Conservation (phyloP, 352 stramenopile species). For the Thalassiosira hispida region DNA sequence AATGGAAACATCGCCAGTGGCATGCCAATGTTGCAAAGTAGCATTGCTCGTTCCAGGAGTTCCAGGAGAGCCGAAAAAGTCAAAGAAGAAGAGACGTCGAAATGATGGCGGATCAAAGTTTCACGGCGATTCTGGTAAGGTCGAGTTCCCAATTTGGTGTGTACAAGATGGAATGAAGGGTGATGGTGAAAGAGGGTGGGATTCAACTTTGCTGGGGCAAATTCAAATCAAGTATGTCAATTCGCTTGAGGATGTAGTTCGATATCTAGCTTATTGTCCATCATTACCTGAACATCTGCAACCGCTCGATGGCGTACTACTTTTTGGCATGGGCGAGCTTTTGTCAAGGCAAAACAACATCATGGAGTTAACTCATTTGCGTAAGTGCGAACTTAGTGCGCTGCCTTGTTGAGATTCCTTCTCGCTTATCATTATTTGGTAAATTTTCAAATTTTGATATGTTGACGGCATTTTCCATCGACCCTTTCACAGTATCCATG, state of each 20-base stretch:
- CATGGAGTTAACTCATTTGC: constrained; percentile 40
- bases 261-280: constrained; percentile 38
- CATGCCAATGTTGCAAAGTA: constrained; percentile 42
- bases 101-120: not conserved
- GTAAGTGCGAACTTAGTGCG: constrained; percentile 14
- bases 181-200: constrained; percentile 15
- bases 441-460: not conserved
- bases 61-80: constrained; percentile 5
- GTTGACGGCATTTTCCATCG: not conserved
- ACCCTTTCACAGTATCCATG: constrained; percentile 21
- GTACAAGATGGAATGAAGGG: constrained; percentile 2
- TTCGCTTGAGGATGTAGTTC: constrained; percentile 33
- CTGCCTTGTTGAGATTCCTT: not conserved
- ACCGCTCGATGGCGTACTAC: constrained; percentile 32
- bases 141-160: constrained; percentile 34
- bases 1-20: not conserved
- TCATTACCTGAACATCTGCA: constrained; percentile 35
- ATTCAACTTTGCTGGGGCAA: constrained; percentile 19
- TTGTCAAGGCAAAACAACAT: constrained; percentile 6
- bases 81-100: constrained; percentile 21
- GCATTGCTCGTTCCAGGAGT: constrained; percentile 16
- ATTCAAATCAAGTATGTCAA: constrained; percentile 52
- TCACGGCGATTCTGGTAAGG: not conserved
- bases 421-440: not conserved
- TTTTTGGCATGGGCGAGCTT: constrained; percentile 26